Percentiles rank a stretch among this genome's conserved stretches.
Evolutionary conservation across 1,284 basidiomycete genomes (phyloP).

Genomic region (Melanopsichium pennsylvanicum): DNA sequence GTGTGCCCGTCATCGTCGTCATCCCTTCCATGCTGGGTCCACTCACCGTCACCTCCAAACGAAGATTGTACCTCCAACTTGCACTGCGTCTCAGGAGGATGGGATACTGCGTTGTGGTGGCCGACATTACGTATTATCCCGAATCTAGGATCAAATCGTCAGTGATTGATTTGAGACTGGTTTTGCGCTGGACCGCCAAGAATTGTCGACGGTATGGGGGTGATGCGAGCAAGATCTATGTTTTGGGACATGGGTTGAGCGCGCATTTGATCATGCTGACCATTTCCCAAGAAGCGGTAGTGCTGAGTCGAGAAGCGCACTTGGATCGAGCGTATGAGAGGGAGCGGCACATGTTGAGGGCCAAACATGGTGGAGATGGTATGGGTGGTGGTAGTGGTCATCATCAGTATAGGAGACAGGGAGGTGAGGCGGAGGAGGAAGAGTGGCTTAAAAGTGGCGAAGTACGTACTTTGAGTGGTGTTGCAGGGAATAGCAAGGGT

Average conservation of each 20-base stretch:
- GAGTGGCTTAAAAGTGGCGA: slow-evolving; percentile 47
- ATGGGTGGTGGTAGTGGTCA: too few species aligned
- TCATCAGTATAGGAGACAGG: background rate
- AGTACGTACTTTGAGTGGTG: slow-evolving; percentile 16
- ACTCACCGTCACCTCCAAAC: slow-evolving; percentile 34
- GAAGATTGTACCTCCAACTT: slow-evolving; percentile 62
- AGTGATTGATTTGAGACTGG: slow-evolving; percentile 62
- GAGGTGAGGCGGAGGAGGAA: slow-evolving; percentile 17
- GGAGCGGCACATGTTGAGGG: slow-evolving; percentile 19
- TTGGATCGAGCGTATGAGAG: slow-evolving; percentile 42
- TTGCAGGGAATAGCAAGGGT: background rate
- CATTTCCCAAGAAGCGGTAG: slow-evolving; percentile 66
- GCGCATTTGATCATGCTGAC: slow-evolving; percentile 66
- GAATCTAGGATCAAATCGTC: slow-evolving; percentile 60
- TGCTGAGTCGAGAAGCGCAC: slow-evolving; percentile 52
- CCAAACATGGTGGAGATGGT: slow-evolving; percentile 8
- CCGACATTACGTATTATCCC: slow-evolving; percentile 65
- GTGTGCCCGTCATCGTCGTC: slow-evolving; percentile 65
- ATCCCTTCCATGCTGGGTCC: slow-evolving; percentile 63
- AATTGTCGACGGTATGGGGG: slow-evolving; percentile 65
- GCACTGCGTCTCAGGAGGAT: slow-evolving; percentile 64
- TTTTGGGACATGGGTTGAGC: slow-evolving; percentile 66
- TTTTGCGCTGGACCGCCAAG: slow-evolving; percentile 65
- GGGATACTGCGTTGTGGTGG: slow-evolving; percentile 66
- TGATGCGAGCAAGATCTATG: slow-evolving; percentile 62